Base-by-base conservation (phyloP, 345 rosid genomes). In the Trapa incisa region DNA sequence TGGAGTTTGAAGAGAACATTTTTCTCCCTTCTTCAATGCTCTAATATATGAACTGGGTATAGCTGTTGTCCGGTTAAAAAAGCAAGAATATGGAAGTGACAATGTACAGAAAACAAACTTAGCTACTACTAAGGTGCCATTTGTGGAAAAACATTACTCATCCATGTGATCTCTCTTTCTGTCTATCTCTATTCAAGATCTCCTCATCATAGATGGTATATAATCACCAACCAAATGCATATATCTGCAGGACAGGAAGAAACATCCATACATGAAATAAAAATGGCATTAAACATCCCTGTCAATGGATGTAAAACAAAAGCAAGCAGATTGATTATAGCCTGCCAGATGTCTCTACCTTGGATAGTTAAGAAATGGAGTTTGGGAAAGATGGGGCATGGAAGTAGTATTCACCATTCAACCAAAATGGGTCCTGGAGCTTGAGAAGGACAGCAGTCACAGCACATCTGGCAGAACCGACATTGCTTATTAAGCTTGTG, bases 1-100 rank as follows among this genome's bases (percentile, higher is more conserved):
- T 73, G 62, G 14, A 64, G 79, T 65, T 72, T 60, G 80, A 79
- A 57, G 75, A 74, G 68, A 81, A 79, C 89, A 85, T 85, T 64
- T 72, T 52, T 72, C 45, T 22, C 29, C 29, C 36, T 58, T 14
- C 4, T 41, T 56, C 12, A 42, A 62, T 39, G 66, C n/a, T 48
- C 63, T 32, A 32, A 58, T 58, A 29, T 13, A 2, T 58, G 63
- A 58, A 58, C 12, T 10, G 37, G 63, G 9, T 8, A 58, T 32
- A 11, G 14, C 63, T 33, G 12, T 32, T 58, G 37, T 58, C 32
- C 15, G 60, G 38, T 58, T 35, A 22, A 22, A 29, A 32, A 58
- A 11, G 38, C 37, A 58, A 58, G 32, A 35, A 22, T 22, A 32
- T 11, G 63, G 32, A 2, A 58, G 16, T 58, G 63, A 58, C 63